Base-by-base conservation (phyloP, 2,329 filamentous ascomycete genomes). In the Penicillium thymicola region DNA sequence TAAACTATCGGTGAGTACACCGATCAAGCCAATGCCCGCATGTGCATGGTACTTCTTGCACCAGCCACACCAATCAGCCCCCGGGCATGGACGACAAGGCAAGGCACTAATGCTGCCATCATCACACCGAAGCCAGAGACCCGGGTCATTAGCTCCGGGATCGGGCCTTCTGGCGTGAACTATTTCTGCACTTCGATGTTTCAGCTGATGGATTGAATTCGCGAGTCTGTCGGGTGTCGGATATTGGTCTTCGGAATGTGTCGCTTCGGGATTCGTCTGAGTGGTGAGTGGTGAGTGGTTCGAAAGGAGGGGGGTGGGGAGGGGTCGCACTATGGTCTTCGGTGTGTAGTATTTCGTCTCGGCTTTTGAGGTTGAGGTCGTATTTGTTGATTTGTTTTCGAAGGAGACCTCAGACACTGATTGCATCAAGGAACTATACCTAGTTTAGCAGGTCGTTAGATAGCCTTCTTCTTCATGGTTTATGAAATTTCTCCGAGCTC, bases 121-220 rank as follows among this genome's bases (percentile, higher is more conserved):
- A 55, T 46, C 54, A 55, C 54, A 52, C 54, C 54, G 48, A 52
- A 55, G 41, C 54, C 54, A 55, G 48, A 55, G 54, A 45, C 16
- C 23, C 28, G 48, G 54, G 41, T 55, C 41, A n/a, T 30, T 55
- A 52, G 54, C 40, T 27, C 38, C 34, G 41, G 53, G 54, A 52
- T 52, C 54, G 42, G 54, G 41, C 54, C 54, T 55, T 52, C 41
- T 52, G 41, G 34, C 41, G 36, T 55, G 42, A 37, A 28, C 48
- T 45, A 55, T 55, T 40, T 46, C 34, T n/a, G 41, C 21, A 30
- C 38, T 28, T 32, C 1, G 13, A 30, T 52, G 48, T 55, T 55
- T 45, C 40, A 46, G 42, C 13, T 40, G 54, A 52, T 37, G n/a
- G 18, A 7, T 28, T 43, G 23, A 11, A 21, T 25, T 38, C 9